phyloP scores from a whole-genome alignment of 352 stramenopile species.

The Pythium scleroteichum region DNA sequence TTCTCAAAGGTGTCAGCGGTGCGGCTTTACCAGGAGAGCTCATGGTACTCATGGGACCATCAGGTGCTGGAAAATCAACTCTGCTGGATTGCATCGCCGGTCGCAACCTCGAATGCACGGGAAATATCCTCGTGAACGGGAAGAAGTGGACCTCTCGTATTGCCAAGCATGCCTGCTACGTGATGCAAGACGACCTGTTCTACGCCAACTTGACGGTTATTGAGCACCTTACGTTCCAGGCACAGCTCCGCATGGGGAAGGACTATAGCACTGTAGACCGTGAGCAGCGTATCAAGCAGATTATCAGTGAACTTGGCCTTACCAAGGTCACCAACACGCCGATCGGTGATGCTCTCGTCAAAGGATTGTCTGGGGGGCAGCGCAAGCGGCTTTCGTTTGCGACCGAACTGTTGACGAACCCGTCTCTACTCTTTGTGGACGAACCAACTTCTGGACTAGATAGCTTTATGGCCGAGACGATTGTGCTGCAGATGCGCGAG shows the following conservation, averaged over 20 bases:
- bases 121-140: conserved; percentile 39
- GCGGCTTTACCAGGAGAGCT: conserved; percentile 37
- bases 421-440: conserved; percentile 84
- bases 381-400: conserved; percentile 83
- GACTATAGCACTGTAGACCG: conserved; percentile 33
- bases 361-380: conserved; percentile 73
- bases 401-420: conserved; percentile 81
- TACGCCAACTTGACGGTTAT: conserved; percentile 82
- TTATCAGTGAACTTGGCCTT: conserved; percentile 65
- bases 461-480: conserved; percentile 61
- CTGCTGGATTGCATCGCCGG: conserved; percentile 56
- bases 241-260: conserved; percentile 71
- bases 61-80: conserved; percentile 54
- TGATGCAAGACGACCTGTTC: conserved; percentile 93
- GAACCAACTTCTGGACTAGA: conserved; percentile 76
- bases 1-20: conserved; percentile 52
- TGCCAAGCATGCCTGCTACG: conserved; percentile 61
- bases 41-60: conserved; percentile 65
- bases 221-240: conserved; percentile 88
- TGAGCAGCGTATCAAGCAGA: conserved; percentile 49
- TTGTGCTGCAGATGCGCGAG: conserved; percentile 55
- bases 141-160: conserved; percentile 38
- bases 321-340: conserved; percentile 41
- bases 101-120: conserved; percentile 34
- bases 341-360: conserved; percentile 56